phyloP scores from a whole-genome alignment of 75 land plant genomes.

The Gnetum montanum region DNA sequence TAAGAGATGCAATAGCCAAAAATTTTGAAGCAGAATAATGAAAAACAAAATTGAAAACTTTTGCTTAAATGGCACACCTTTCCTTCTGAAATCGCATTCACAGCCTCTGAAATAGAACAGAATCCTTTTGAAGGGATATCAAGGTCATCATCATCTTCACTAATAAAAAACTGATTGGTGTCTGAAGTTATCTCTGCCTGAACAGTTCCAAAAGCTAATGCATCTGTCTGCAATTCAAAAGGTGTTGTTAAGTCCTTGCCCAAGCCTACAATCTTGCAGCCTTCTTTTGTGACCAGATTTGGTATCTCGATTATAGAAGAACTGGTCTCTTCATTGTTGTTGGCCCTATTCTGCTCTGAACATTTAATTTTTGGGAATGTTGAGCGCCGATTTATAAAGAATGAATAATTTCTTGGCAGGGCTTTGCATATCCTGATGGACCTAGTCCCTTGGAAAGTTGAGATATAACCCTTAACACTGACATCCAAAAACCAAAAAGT shows the following conservation, averaged over 20 bases:
- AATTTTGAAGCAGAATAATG: too few species aligned
- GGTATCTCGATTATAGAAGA: background rate
- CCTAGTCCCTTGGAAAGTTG: background rate
- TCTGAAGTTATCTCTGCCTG: slow-evolving; percentile 12
- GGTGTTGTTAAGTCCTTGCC: background rate
- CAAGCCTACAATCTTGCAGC: background rate
- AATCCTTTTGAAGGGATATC: slow-evolving; percentile 56
- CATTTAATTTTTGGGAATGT: slow-evolving; percentile 1
- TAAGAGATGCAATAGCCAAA: background rate
- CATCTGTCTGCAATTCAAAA: slow-evolving; percentile 6
- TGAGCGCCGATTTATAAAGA: background rate
- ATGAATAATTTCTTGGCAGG: background rate
- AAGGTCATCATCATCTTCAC: slow-evolving; percentile 35
- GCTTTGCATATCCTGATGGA: background rate
- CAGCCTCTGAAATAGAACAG: slow-evolving; percentile 53
- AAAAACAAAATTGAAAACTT: too few species aligned
- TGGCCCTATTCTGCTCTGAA: background rate
- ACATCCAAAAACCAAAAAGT: too few species aligned
- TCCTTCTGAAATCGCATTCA: slow-evolving; percentile 66
- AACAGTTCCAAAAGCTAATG: slow-evolving; percentile 12
- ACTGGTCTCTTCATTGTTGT: background rate
- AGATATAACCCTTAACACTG: background rate
- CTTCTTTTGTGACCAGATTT: background rate
- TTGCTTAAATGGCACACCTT: slow-evolving; percentile 71
- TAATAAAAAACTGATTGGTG: slow-evolving; percentile 13